Evolutionary conservation across 164 flowering plant genomes (phyloP).

Genomic region (Protea cynaroides): DNA sequence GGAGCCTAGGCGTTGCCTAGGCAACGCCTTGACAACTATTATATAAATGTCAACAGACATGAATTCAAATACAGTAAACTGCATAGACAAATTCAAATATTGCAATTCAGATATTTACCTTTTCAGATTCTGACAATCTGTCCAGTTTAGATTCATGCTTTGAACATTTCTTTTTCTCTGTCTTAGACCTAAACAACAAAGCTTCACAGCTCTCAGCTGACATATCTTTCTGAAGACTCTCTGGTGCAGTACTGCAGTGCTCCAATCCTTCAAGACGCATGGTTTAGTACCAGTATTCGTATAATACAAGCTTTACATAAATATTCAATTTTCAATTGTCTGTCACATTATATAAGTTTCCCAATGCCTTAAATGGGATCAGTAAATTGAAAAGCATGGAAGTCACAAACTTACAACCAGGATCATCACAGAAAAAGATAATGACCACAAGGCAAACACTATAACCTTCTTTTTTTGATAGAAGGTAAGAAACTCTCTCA

Average conservation of each 20-base stretch:
- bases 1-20: too few relatives aligned
- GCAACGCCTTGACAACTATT: too few relatives aligned
- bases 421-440: too few relatives aligned
- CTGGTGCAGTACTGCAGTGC: constrained; percentile 46
- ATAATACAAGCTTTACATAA: background rate
- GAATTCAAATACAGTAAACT: background rate
- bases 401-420: too few relatives aligned
- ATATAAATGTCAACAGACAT: background rate
- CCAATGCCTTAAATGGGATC: too few relatives aligned
- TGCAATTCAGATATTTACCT: constrained; percentile 28
- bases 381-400: too few relatives aligned
- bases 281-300: constrained; percentile 10
- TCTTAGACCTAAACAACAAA: constrained; percentile 40
- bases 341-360: too few relatives aligned
- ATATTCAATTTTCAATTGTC: too few relatives aligned
- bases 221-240: constrained; percentile 17
- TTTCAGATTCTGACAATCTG: constrained; percentile 51
- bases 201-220: constrained; percentile 26
- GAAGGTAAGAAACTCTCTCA: too few relatives aligned
- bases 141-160: constrained; percentile 42
- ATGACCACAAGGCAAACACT: too few relatives aligned
- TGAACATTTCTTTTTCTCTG: constrained; percentile 33
- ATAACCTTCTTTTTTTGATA: too few relatives aligned
- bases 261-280: constrained; percentile 36
- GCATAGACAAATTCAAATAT: background rate